Evolutionary conservation across 805 yeast species (phyloP), one percentile per base, ranked within the genome.

Genomic region (Yarrowia sp.): DNA sequence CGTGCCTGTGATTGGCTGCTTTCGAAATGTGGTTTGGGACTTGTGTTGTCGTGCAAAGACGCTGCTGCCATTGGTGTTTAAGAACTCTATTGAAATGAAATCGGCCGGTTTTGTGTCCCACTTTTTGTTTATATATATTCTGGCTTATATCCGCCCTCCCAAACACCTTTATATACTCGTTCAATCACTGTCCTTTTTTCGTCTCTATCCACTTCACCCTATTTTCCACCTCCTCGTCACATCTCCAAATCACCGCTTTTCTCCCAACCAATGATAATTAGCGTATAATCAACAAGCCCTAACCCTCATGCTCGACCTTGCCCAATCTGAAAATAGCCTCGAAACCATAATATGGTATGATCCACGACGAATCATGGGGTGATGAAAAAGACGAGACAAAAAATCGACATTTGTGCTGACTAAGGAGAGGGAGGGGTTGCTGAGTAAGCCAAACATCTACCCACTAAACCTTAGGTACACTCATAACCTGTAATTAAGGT

Each of bases 211-310:
- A 26, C 12, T 11, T 6, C 44, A 21, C 16, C 44, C 44, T 22
- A 4, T 43, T 24, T 43, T 43, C 24, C 21, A 28, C 16, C n/a
- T 7, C 16, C 35, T 28, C 35, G 10, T 14, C 16, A 43, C 4
- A 22, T 22, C 21, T 28, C 49, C 16, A 43, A 24, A n/a, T n/a
- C 54, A 48, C 28, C 12, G 11, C 40, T 6, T 16, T 14, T 11
- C 35, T 54, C 61, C 61, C 61, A 54, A 54, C 61, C 61, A 54
- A 54, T 54, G 61, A 54, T 26, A 54, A 26, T 28, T 54, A 54
- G 46, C 46, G 35, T 36, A 38, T 17, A 26, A 8, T 54, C n/a
- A 49, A 26, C n/a, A 9, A 17, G 9, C 61, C 61, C 46, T 54
- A 54, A 51, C 58, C 61, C 61, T 17, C 14, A 22, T 17, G n/a